A percentile compares a stretch with the other conserved stretches of the same genome.
Conservation (phyloP, 805 yeast species). For the Nakazawaea ambrosiae region DNA sequence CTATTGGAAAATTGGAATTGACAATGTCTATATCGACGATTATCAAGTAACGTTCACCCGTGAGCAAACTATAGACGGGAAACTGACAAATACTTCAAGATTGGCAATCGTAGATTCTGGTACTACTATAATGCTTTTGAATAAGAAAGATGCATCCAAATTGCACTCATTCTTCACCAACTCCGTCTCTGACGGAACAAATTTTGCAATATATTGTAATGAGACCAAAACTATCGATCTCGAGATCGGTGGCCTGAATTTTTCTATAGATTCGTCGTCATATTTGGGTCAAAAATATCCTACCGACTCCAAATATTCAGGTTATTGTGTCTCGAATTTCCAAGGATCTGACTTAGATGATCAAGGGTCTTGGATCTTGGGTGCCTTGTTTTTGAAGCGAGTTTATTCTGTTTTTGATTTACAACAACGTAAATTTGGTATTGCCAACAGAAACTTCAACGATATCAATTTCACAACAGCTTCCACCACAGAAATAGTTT, state of each 20-base stretch:
- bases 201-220: conserved; percentile 55
- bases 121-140: conserved; percentile 53
- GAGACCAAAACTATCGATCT: conserved; percentile 34
- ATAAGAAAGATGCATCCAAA: conserved; percentile 44
- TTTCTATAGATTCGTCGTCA: conserved; percentile 34
- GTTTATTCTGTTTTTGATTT: conserved; percentile 55
- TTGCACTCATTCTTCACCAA: conserved; percentile 45
- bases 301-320: conserved; percentile 26
- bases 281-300: conserved; percentile 45
- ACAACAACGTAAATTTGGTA: conserved; percentile 41
- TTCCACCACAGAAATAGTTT: conserved; percentile 1
- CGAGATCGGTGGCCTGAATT: conserved; percentile 35
- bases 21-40: conserved; percentile 28
- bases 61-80: conserved; percentile 11
- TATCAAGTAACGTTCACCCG: conserved; percentile 26
- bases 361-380: conserved; percentile 50
- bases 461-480: conserved; percentile 15
- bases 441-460: conserved; percentile 36
- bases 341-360: conserved; percentile 43
- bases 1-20: conserved; percentile 48
- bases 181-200: conserved; percentile 52
- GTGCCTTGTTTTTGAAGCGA: conserved; percentile 51
- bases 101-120: conserved; percentile 57
- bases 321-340: conserved; percentile 57
- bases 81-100: conserved; percentile 21